Conservation (phyloP, 495 filamentous ascomycete species). For the Podospora comata region DNA sequence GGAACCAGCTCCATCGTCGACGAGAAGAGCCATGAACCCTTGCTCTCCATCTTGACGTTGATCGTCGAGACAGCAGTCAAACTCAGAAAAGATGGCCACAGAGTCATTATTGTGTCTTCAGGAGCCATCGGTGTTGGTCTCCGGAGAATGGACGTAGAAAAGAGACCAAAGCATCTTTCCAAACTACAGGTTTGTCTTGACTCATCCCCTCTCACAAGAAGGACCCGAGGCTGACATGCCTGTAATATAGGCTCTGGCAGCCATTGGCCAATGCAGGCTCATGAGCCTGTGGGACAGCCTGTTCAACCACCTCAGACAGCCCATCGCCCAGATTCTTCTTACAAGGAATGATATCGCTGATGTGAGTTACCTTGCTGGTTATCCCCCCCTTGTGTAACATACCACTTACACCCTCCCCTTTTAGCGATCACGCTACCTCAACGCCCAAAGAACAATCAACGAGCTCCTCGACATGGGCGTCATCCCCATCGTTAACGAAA, state of each 20-base stretch:
- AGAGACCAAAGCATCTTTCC: constrained; percentile 81
- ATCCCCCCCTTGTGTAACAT: not conserved
- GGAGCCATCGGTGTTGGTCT: constrained; percentile 94
- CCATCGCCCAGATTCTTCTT: constrained; percentile 89
- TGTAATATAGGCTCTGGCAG: constrained; percentile 73
- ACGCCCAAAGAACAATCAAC: constrained; percentile 89
- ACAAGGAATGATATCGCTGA: constrained; percentile 98
- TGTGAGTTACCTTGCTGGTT: constrained; percentile 46
- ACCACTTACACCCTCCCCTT: constrained; percentile 11
- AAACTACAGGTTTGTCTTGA: constrained; percentile 62
- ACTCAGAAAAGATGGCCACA: constrained; percentile 85
- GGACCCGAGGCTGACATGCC: not conserved
- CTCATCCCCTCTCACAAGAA: not conserved
- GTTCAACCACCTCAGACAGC: constrained; percentile 81
- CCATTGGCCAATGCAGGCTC: constrained; percentile 91
- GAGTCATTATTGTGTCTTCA: constrained; percentile 91
- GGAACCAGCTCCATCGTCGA: constrained; percentile 98
- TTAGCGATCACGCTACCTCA: constrained; percentile 87
- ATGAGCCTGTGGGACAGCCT: constrained; percentile 95
- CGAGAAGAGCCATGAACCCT: constrained; percentile 94
- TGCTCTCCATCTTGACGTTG: constrained; percentile 80
- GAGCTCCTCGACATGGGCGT: constrained; percentile 93
- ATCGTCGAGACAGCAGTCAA: constrained; percentile 91
- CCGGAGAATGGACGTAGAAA: constrained; percentile 82
- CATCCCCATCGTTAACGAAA: constrained; percentile 98